Percentiles rank a stretch among this genome's conserved stretches.
Evolutionary conservation across 331 rosid genomes (phyloP).

Genomic region (Malus hybrid): DNA sequence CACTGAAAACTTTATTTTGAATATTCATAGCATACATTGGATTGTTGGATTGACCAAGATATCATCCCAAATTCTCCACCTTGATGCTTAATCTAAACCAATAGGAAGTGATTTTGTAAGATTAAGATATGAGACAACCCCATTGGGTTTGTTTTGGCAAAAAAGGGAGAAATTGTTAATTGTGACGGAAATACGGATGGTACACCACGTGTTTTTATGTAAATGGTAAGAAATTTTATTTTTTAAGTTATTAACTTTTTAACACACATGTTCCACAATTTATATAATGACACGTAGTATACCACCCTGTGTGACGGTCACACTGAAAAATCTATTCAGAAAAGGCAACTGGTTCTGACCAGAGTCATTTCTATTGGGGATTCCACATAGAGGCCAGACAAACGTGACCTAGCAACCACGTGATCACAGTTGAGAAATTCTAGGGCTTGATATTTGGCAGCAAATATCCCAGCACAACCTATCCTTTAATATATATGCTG

Average conservation of each 20-base stretch:
- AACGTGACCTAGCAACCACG: conserved; percentile 41
- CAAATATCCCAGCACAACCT: not conserved
- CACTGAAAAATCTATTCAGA: not conserved
- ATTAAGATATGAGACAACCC: not conserved
- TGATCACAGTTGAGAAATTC: conserved; percentile 47
- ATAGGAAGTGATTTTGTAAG: not conserved
- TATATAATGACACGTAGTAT: too few species aligned
- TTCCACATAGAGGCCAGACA: conserved; percentile 12
- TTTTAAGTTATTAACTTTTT: too few species aligned
- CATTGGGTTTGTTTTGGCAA: conserved; percentile 11
- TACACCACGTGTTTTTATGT: too few species aligned
- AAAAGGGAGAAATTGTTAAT: too few species aligned
- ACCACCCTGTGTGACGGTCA: too few species aligned
- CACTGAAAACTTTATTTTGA: too few species aligned
- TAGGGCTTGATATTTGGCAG: conserved; percentile 20
- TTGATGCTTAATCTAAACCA: not conserved
- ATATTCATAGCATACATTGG: not conserved
- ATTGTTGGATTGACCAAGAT: conserved; percentile 7
- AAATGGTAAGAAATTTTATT: too few species aligned
- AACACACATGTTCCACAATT: too few species aligned
- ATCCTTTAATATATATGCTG: not conserved
- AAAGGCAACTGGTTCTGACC: not conserved
- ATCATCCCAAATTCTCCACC: conserved; percentile 1
- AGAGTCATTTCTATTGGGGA: not conserved
- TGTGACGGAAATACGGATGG: too few species aligned